Conservation (phyloP, 192 early-diverging fungal species). For the Backusella australiensis region DNA sequence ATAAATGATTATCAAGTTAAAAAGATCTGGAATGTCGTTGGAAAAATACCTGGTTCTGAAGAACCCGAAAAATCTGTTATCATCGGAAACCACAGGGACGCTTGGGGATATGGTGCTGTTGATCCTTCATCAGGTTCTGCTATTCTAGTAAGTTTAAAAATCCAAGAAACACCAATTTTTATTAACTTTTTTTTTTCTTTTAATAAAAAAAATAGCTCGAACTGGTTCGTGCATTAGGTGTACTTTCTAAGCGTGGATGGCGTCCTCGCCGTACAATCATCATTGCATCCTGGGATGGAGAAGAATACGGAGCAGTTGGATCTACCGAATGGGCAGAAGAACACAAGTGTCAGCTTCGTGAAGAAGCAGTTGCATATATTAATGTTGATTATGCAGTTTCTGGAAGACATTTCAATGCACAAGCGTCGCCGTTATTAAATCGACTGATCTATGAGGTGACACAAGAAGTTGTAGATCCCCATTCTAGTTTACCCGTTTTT, state of each 20-base stretch:
- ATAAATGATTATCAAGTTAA: conserved; percentile 41
- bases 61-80: conserved; percentile 52
- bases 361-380: conserved; percentile 52
- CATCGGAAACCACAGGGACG: conserved; percentile 64
- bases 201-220: conserved; percentile 36
- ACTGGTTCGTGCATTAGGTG: conserved; percentile 47
- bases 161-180: not conserved
- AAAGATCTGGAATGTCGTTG: conserved; percentile 64
- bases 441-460: conserved; percentile 48
- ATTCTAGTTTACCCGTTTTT: conserved; percentile 43
- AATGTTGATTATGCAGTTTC: conserved; percentile 57
- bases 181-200: not conserved
- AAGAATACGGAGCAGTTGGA: conserved; percentile 61
- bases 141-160: conserved; percentile 30
- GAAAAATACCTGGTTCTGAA: conserved; percentile 48
- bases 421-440: conserved; percentile 47
- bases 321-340: conserved; percentile 71
- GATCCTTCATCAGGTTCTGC: conserved; percentile 63
- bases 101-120: conserved; percentile 65
- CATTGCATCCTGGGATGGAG: conserved; percentile 64
- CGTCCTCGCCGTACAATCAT: conserved; percentile 59
- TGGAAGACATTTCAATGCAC: conserved; percentile 44
- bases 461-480: conserved; percentile 43
- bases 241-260: conserved; percentile 55
- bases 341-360: conserved; percentile 47